A percentile compares a stretch with the other conserved stretches of the same genome.
These are phyloP conservation scores for Hemileccinum rubropunctum DNA, from an alignment of 768 basidiomycete species.

Conservation along the genomic window DNA sequence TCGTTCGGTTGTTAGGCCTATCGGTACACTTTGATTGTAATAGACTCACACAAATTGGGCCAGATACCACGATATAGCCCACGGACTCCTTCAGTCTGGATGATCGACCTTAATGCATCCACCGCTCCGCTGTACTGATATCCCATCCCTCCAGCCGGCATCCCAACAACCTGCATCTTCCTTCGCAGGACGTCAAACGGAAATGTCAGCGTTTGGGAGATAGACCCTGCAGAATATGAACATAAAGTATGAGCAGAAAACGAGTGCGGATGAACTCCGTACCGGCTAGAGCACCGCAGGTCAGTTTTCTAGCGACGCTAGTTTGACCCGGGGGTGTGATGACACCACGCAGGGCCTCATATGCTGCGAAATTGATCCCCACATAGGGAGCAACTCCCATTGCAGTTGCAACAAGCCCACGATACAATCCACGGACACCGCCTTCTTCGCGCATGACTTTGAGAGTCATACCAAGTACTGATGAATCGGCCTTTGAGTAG, in stretches of 20 bases:
- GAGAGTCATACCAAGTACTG: conserved; percentile 85
- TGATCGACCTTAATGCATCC: conserved; percentile 68
- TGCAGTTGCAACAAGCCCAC: conserved; percentile 81
- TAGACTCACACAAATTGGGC: conserved; percentile 77
- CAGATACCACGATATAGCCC: conserved; percentile 86
- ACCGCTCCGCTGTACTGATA: conserved; percentile 78
- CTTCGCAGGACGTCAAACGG: conserved; percentile 93
- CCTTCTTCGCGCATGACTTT: conserved; percentile 93
- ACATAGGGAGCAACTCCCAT: conserved; percentile 89
- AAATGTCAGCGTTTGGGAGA: conserved; percentile 93
- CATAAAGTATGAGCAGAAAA: conserved; percentile 6
- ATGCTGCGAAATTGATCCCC: conserved; percentile 92
- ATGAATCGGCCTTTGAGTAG: conserved; percentile 54
- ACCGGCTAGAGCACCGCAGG: conserved; percentile 88
- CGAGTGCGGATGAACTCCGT: conserved; percentile 16
- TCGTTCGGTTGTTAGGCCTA: conserved; percentile 10
- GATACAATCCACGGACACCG: conserved; percentile 81
- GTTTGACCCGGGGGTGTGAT: conserved; percentile 82
- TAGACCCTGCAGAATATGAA: conserved; percentile 51
- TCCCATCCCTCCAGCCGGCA: conserved; percentile 55
- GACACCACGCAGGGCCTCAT: conserved; percentile 75
- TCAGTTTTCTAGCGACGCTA: conserved; percentile 64
- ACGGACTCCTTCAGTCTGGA: conserved; percentile 68
- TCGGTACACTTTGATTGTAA: conserved; percentile 1
- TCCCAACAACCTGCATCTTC: conserved; percentile 93